These are phyloP conservation scores for Wickerhamomyces sp. DNA, from an alignment of 1,139 yeast species.

Conservation along the genomic window DNA sequence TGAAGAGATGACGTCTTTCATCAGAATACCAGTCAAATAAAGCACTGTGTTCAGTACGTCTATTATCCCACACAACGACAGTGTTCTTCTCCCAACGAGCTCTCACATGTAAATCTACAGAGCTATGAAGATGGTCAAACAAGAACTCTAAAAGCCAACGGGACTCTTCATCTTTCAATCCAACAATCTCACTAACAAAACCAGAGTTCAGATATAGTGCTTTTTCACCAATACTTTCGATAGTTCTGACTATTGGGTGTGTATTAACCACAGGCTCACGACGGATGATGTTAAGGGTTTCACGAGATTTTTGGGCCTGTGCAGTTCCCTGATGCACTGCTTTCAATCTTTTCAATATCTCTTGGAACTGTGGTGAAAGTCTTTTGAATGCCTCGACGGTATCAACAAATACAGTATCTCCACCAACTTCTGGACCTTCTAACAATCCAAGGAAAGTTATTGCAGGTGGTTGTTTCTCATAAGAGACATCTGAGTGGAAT, in stretches of 20 bases:
- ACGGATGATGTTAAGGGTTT: slow-evolving; percentile 54
- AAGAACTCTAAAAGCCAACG: slow-evolving; percentile 49
- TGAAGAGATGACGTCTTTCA: slow-evolving; percentile 55
- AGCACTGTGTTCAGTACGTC: slow-evolving; percentile 58
- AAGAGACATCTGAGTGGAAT: slow-evolving; percentile 68
- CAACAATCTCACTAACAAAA: slow-evolving; percentile 59
- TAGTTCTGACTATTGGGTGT: slow-evolving; percentile 63
- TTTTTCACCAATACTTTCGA: slow-evolving; percentile 63
- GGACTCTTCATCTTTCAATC: slow-evolving; percentile 59
- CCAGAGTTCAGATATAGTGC: slow-evolving; percentile 53
- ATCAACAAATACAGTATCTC: slow-evolving; percentile 64
- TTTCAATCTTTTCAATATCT: slow-evolving; percentile 47
- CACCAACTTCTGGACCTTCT: slow-evolving; percentile 59
- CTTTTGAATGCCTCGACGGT: slow-evolving; percentile 59
- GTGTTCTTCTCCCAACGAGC: slow-evolving; percentile 53
- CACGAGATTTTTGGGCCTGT: slow-evolving; percentile 51
- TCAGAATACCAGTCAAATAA: slow-evolving; percentile 53
- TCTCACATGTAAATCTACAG: slow-evolving; percentile 49
- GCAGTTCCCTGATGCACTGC: slow-evolving; percentile 62
- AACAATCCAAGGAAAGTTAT: slow-evolving; percentile 54
- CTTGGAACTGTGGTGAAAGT: slow-evolving; percentile 54
- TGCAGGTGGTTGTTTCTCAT: slow-evolving; percentile 68
- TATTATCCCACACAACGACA: slow-evolving; percentile 67
- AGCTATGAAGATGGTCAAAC: slow-evolving; percentile 41
- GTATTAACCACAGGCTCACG: slow-evolving; percentile 51